Base-by-base conservation (phyloP, 805 yeast species). In the Ogataea allantospora region DNA sequence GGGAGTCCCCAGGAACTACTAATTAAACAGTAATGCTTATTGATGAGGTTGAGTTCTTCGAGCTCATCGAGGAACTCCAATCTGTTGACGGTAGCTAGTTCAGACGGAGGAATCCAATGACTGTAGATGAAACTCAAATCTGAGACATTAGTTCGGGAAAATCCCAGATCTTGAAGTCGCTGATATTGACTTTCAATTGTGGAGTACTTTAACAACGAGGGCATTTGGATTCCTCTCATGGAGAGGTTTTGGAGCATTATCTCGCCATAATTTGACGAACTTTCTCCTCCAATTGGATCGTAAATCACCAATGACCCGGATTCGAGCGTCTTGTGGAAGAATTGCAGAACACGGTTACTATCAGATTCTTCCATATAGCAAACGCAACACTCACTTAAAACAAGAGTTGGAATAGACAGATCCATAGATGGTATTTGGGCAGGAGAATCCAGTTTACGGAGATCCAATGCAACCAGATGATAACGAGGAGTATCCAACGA, bases 61-160 rank as follows among this genome's bases (percentile, higher is more conserved):
- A 81, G 57, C 56, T 84, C 95, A 57, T 84, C 95, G 14, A 85
- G 66, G 47, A 83, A 62, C 56, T 85, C 93, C 25, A 84, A 65
- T 15, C 61, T 46, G 38, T 68, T 66, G 1, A 83, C 70, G 20
- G 83, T 53, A 7, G 46, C 51, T 15, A 59, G 50, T 21, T 75
- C 83, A 1, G 51, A 54, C 0, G 25, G 33, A 7, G 45, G 44
- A 2, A 78, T 57, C 84, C 86, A 79, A 19, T 53, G 35, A 13
- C 44, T 47, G 55, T 58, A 56, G 10, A 66, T 51, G 38, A 38
- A 58, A 38, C 71, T 66, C 51, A 82, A 61, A 46, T 76, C 77
- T 0, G 77, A 72, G 4, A 73, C 61, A 23, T 48, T 52, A 0
- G 67, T 42, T 3, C 46, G 33, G 6, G 28, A 30, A 16, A 62